A percentile compares a stretch with the other conserved stretches of the same genome.
Conservation (phyloP, 306 rosid genomes). For the Amphicarpaea edgeworthii region DNA sequence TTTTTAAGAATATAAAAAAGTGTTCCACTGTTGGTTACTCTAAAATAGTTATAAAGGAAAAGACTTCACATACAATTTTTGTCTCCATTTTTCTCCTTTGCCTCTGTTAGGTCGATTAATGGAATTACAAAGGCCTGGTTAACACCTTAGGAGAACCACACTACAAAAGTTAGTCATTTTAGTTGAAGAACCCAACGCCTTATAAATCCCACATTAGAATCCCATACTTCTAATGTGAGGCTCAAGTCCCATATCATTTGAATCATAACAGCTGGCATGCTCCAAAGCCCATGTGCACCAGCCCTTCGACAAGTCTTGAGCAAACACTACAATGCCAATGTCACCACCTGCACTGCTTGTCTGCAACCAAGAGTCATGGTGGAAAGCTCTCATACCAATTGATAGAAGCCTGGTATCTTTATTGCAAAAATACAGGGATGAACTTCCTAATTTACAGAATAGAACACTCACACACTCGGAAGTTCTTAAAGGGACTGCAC, state of each 20-base stretch:
- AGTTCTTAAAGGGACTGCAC: neutral
- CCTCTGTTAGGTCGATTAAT: constrained; percentile 6
- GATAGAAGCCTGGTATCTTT: neutral
- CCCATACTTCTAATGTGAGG: neutral
- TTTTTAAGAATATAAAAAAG: constrained; percentile 4
- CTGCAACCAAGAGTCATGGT: no score
- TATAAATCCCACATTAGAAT: neutral
- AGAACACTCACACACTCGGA: neutral
- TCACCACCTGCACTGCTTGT: no score
- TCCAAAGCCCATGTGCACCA: no score
- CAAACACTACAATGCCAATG: no score
- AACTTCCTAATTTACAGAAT: neutral
- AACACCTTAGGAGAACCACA: constrained; percentile 6
- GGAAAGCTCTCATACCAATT: neutral
- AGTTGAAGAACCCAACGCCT: neutral
- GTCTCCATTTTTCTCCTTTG: neutral
- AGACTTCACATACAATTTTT: neutral
- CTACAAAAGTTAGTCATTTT: neutral
- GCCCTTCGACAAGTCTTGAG: no score
- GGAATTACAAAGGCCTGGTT: constrained; percentile 36
- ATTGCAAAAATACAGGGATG: neutral
- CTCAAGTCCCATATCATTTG: neutral
- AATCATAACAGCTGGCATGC: neutral
- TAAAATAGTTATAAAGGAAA: constrained; percentile 18
- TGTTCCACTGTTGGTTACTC: constrained; percentile 22